A percentile compares a stretch with the other conserved stretches of the same genome.
Conservation (phyloP, 2,329 filamentous ascomycete species). For the Helotiales sp. region DNA sequence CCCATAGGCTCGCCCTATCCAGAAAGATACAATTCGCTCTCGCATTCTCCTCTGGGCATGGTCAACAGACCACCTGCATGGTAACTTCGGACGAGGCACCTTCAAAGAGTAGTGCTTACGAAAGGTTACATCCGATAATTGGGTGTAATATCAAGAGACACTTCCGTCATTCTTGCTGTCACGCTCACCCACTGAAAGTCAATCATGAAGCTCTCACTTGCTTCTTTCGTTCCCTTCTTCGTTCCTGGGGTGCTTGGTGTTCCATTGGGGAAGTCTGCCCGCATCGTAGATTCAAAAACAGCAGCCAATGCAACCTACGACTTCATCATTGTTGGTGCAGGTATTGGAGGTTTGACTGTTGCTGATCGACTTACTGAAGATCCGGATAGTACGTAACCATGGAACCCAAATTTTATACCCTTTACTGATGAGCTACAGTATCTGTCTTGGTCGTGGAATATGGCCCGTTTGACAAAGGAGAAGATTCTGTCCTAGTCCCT, state of each 20-base stretch:
- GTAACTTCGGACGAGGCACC: neutral
- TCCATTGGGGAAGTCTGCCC: slow-evolving; percentile 35
- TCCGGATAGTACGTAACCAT: slow-evolving; percentile 35
- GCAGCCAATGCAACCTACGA: slow-evolving; percentile 21
- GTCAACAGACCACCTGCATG: neutral
- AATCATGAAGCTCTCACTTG: neutral
- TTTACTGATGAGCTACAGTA: slow-evolving; percentile 1
- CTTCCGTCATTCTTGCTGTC: neutral
- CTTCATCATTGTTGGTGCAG: slow-evolving; percentile 45
- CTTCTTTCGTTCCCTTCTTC: neutral
- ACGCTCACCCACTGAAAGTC: neutral
- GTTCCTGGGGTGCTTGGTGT: neutral
- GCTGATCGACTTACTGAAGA: slow-evolving; percentile 31
- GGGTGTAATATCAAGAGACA: neutral
- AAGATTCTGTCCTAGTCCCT: slow-evolving; percentile 50
- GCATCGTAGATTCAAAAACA: slow-evolving; percentile 7
- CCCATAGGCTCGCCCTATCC: neutral
- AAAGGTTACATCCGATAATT: neutral
- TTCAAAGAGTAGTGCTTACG: neutral
- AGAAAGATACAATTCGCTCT: slow-evolving; percentile 1
- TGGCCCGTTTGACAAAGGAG: slow-evolving; percentile 54
- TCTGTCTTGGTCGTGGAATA: slow-evolving; percentile 54
- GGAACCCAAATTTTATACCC: slow-evolving; percentile 23
- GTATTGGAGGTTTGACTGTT: slow-evolving; percentile 25
- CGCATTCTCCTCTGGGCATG: neutral